phyloP scores from a whole-genome alignment of 441 rosid genomes.

The Syzygium malaccense region DNA sequence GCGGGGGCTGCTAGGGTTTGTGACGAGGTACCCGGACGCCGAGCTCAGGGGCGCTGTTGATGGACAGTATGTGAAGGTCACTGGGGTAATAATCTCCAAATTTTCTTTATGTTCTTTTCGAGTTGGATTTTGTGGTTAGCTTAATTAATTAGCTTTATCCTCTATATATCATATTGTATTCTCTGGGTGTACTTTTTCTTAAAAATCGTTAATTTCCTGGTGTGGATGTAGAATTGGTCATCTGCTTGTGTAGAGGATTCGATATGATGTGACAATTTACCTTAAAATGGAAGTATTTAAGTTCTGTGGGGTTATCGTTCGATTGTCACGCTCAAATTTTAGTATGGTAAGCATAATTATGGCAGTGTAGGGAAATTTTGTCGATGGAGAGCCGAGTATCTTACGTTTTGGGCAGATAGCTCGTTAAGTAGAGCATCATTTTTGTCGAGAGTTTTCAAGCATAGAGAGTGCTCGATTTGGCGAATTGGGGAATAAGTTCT shows the following conservation, averaged over 20 bases:
- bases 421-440: not conserved
- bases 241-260: not conserved
- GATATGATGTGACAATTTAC: not conserved
- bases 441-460: not conserved
- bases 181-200: not conserved
- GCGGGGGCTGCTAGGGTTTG: constrained; percentile 56
- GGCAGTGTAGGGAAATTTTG: not conserved
- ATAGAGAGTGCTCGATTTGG: not conserved
- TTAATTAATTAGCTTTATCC: not conserved
- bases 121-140: not conserved
- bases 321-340: not conserved
- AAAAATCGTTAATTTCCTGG: not conserved
- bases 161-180: not conserved
- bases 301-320: not conserved
- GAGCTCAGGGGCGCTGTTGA: constrained; percentile 84
- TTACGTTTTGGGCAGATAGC: not conserved
- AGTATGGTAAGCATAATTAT: not conserved
- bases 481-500: not conserved
- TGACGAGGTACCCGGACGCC: constrained; percentile 56
- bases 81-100: constrained; percentile 54
- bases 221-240: not conserved
- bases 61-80: constrained; percentile 85
- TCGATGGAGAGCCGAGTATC: not conserved
- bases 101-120: not conserved
- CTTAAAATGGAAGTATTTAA: not conserved